Evolutionary conservation across 441 rosid genomes (phyloP), one percentile per base, ranked within the genome.

Genomic region (Populus trichocarpa): DNA sequence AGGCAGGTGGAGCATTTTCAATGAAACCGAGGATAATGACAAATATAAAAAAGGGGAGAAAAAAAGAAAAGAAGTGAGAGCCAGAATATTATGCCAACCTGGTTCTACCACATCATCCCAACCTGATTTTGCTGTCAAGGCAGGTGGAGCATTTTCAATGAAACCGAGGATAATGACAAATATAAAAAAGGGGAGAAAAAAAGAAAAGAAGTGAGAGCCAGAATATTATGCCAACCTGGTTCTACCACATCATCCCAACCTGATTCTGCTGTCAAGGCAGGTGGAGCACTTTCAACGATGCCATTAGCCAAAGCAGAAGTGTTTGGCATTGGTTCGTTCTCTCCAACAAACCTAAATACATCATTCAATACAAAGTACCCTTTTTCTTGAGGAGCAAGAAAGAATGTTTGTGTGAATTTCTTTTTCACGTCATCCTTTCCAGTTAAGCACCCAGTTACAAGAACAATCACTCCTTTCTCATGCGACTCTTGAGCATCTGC

Each of bases 341-440:
- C 97, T 75, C 81, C 99, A 53, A 92, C 86, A 77, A 81, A 95
- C 66, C 98, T 89, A 80, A 93, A 92, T 72, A 93, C 86, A 78
- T 95, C 99, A 82, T 95, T 93, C 67, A 93, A 86, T 81, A 95
- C 99, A 82, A 89, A 93, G 89, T 93, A 93, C 20, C 99, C 99
- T 59, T 87, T 91, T 79, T 95, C 97, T 78, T 95, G 99, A 67
- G 96, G 99, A 73, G 99, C 99, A 70, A 95, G 87, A 87, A 95
- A 95, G 86, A 93, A 95, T 4, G 92, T 86, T 82, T 95, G 99
- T 30, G 93, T 78, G 82, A 95, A 95, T 84, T 91, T 93, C 91
- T 88, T 92, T 84, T 87, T 88, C 80, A 90, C 90, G 57, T 86
- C 83, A 79, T 95, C 96, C 70, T 84, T 91, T 72, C 95, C 95